Percentiles rank a stretch among this genome's conserved stretches.
These are phyloP conservation scores for Hymenoscyphus fraxineus DNA, from an alignment of 2,329 filamentous ascomycete species.

Conservation along the genomic window DNA sequence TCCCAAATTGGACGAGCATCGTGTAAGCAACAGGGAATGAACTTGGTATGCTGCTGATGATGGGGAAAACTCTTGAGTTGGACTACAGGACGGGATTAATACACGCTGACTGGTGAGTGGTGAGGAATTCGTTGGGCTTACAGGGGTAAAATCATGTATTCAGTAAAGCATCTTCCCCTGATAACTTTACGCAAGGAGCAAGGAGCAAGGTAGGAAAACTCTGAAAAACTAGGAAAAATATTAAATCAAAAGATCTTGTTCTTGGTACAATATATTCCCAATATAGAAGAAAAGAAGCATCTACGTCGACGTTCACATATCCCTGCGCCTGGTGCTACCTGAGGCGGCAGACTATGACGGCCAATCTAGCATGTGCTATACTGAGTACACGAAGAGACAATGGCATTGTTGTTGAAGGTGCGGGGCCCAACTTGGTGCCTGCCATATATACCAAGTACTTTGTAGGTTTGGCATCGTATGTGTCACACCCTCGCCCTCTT, in stretches of 20 bases:
- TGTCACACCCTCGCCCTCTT: neutral
- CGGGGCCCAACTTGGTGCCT: neutral
- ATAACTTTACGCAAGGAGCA: too few relatives aligned
- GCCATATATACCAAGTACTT: neutral
- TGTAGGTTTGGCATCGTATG: neutral
- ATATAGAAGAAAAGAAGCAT: neutral
- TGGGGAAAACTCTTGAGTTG: constrained; percentile 27
- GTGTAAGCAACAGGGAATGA: constrained; percentile 20
- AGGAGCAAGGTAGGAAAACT: too few relatives aligned
- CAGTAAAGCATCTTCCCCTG: too few relatives aligned
- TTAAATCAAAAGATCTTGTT: too few relatives aligned
- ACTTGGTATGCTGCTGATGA: constrained; percentile 21
- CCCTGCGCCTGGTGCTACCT: neutral
- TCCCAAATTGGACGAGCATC: constrained; percentile 14
- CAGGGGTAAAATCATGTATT: too few relatives aligned
- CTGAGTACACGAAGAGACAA: neutral
- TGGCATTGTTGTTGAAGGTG: neutral
- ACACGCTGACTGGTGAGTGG: constrained; percentile 11
- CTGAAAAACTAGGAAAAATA: too few relatives aligned
- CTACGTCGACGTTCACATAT: neutral
- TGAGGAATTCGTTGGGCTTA: neutral
- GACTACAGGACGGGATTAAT: constrained; percentile 23
- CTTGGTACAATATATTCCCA: too few relatives aligned
- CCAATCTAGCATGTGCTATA: neutral
- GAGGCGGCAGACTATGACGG: neutral